Evolutionary conservation across 2,329 filamentous ascomycete genomes (phyloP), one percentile per base, ranked within the genome.

Genomic region (Colletotrichum coccodes): DNA sequence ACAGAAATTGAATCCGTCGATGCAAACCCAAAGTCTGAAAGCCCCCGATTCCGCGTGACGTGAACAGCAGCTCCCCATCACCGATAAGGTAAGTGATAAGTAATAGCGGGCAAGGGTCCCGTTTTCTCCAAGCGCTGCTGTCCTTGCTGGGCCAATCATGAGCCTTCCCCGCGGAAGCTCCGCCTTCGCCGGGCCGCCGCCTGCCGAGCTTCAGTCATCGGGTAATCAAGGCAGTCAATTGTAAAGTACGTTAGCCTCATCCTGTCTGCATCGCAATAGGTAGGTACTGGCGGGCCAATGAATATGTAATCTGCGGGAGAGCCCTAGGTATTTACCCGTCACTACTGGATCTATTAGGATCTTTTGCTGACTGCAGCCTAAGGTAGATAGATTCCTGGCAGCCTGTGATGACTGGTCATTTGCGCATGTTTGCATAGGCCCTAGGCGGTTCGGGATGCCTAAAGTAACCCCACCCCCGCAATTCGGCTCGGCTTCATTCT

Each of bases 391-490:
- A n/a, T n/a, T n/a, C n/a, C n/a, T n/a, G n/a, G n/a, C n/a, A n/a
- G n/a, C n/a, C n/a, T n/a, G n/a, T n/a, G n/a, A 16, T 23, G 30
- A 47, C 28, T 30, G 57, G 21, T 38, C 3, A 58, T 18, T 49
- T 38, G 2, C 16, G n/a, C 18, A 36, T n/a, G 21, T 34, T 44
- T 47, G 32, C 28, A 8, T 36, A 26, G 46, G 44, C 26, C 23
- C 7, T 21, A 23, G 32, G 16, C 7, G 12, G 21, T 16, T 42
- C 28, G 23, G 44, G 44, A 34, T 38, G 58, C 49, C 53, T 46
- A n/a, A 47, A 36, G 16, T 34, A 50, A 36, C 61, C 66, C 66
- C 66, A 69, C 66, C 66, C 66, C 66, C 66, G 66, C 66, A 69
- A 50, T 56, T 66, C 49, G 56, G 61, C 61, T 69, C 56, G 62